These are phyloP conservation scores for Mycena epipterygia DNA, from an alignment of 768 basidiomycete species.

Conservation along the genomic window DNA sequence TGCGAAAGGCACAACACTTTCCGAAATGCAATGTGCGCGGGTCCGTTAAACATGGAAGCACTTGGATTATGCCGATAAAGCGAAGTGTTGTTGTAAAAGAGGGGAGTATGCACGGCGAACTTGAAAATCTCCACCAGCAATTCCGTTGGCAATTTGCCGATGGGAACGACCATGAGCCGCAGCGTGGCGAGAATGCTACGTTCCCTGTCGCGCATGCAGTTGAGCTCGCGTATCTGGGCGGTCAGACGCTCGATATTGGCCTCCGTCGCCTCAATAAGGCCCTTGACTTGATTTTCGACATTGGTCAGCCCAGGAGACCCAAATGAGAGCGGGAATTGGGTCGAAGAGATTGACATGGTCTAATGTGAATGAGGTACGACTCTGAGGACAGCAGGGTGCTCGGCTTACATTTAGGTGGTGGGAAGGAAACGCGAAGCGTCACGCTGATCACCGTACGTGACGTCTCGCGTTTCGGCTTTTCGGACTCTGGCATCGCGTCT, in stretches of 20 bases:
- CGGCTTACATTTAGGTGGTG: no score
- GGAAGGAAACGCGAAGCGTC: no score
- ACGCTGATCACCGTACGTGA: no score
- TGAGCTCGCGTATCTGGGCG: not conserved
- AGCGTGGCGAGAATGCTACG: slow-evolving; percentile 6
- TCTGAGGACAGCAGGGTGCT: no score
- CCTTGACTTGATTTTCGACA: slow-evolving; percentile 21
- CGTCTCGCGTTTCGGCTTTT: no score
- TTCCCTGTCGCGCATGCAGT: slow-evolving; percentile 3
- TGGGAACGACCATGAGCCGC: slow-evolving; percentile 4
- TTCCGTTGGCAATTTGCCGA: slow-evolving; percentile 23
- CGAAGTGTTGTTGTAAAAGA: not conserved
- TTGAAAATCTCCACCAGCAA: slow-evolving; percentile 19
- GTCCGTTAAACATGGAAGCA: not conserved
- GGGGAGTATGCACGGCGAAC: not conserved
- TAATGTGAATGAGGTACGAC: no score
- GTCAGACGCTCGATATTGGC: slow-evolving; percentile 27
- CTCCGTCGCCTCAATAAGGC: slow-evolving; percentile 19
- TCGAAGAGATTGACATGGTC: not conserved
- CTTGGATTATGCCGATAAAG: not conserved
- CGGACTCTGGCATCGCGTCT: no score
- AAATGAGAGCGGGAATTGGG: not conserved
- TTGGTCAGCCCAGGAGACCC: slow-evolving; percentile 11
- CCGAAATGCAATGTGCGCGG: not conserved
- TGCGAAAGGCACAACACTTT: slow-evolving; percentile 7